Conservation (phyloP, 2,329 filamentous ascomycete genomes). For the Leptographium wingfieldii region DNA sequence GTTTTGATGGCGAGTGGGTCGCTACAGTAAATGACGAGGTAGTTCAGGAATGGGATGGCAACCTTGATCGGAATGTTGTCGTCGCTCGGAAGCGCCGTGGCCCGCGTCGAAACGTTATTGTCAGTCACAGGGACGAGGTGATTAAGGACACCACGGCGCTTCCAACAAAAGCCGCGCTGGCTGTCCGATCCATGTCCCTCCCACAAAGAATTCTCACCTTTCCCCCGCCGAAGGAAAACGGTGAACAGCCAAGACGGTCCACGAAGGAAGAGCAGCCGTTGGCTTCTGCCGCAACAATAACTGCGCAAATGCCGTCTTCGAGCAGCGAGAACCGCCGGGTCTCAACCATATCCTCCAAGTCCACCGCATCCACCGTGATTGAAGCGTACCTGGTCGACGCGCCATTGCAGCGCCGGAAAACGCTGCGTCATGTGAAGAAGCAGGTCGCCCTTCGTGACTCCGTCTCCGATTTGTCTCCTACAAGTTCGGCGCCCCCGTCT, state of each 20-base stretch:
- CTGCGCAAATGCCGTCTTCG: conserved; percentile 13
- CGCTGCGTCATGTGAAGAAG: conserved; percentile 49
- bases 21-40: conserved; percentile 27
- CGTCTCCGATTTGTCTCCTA: conserved; percentile 25
- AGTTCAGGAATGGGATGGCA: conserved; percentile 42
- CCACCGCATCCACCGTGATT: conserved; percentile 42
- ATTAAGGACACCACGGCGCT: conserved; percentile 34
- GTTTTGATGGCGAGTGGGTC: conserved; percentile 48
- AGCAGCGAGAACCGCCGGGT: conserved; percentile 30
- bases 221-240: conserved; percentile 22
- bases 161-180: conserved; percentile 39
- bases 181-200: conserved; percentile 33
- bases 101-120: conserved; percentile 13
- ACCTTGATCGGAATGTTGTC: conserved; percentile 39
- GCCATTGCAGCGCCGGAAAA: conserved; percentile 35
- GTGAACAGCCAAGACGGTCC: conserved; percentile 18
- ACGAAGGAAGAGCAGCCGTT: conserved; percentile 10
- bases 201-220: conserved; percentile 27
- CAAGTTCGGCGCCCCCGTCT: conserved; percentile 31
- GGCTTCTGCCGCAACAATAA: conserved; percentile 5
- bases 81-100: conserved; percentile 32
- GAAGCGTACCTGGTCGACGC: conserved; percentile 45
- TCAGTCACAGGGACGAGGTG: conserved; percentile 21
- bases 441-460: conserved; percentile 37
- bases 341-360: conserved; percentile 42